Evolutionary conservation across 805 yeast genomes (phyloP), one percentile per base, ranked within the genome.

Genomic region (Pichia pseudocactophila): DNA sequence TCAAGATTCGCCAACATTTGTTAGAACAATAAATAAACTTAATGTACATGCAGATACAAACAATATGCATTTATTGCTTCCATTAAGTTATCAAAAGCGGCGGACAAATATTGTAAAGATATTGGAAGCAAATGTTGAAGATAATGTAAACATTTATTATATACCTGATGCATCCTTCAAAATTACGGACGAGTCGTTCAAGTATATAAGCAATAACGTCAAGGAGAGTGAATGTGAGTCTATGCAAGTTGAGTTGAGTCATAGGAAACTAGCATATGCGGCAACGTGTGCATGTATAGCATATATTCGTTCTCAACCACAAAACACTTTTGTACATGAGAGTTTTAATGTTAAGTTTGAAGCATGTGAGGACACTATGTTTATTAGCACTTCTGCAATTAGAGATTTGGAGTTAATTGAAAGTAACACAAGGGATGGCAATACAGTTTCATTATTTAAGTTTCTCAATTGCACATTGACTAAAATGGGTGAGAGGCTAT

Each of bases 1-100:
- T 12, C 53, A 62, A 16, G 77, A 71, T 48, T 65, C 76, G 0
- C 73, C 66, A 46, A 70, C 73, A 0, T 70, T 59, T 42, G 69
- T 70, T 2, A 54, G 74, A 36, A 67, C 73, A 0, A 51, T 71
- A 8, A 70, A 71, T 45, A 66, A 65, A 43, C 39, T 70, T 0
- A 61, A 59, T 16, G 53, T 69, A 1, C 55, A 54, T 9, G 22
- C 15, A 22, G 13, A 28, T 10, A 16, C 30, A 36, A 50, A 54
- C 10, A 69, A 68, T 0, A 50, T 62, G 3, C 68, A 63, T 26
- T 56, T 70, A 4, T 42, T 68, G 9, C 38, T 69, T 7, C 68
- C 74, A 2, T 42, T 38, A 10, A 43, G 54, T 3, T 59, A 61
- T 7, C 15, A 58, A 2, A 27, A 43, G 0, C 35, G 33, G 3